Conservation (phyloP, 2,329 filamentous ascomycete genomes). For the Pseudomassariella vexata region DNA sequence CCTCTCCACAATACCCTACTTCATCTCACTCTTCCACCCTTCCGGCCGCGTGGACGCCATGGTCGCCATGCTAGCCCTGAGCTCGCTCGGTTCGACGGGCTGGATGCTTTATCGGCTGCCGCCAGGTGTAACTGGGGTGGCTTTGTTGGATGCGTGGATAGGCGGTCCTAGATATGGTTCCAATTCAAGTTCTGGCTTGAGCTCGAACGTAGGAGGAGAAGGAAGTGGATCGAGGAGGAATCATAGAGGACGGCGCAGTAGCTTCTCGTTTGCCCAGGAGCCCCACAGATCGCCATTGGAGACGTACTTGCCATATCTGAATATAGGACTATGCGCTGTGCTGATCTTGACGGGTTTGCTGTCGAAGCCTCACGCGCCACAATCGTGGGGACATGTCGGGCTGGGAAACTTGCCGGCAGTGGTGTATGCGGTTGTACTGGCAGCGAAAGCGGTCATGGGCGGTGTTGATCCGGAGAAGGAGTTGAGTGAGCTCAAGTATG, state of each 20-base stretch:
- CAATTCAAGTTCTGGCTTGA: no score
- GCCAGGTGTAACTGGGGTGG: conserved; percentile 48
- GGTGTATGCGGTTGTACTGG: conserved; percentile 55
- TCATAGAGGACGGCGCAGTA: conserved; percentile 2
- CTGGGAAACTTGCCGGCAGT: conserved; percentile 48
- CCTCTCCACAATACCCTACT: conserved; percentile 49
- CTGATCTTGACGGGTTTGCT: conserved; percentile 40
- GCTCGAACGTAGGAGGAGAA: background rate
- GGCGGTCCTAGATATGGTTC: conserved; percentile 18
- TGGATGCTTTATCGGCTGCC: conserved; percentile 55
- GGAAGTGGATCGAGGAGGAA: background rate
- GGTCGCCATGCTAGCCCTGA: conserved; percentile 51
- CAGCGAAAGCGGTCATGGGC: conserved; percentile 60
- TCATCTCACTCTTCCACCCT: conserved; percentile 37
- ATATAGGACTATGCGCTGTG: conserved; percentile 49
- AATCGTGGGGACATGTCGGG: conserved; percentile 28
- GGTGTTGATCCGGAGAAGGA: conserved; percentile 64
- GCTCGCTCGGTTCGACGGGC: conserved; percentile 56
- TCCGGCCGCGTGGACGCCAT: conserved; percentile 25
- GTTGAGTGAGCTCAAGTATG: conserved; percentile 56
- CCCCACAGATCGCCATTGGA: conserved; percentile 54
- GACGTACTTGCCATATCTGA: conserved; percentile 54
- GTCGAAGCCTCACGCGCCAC: conserved; percentile 16
- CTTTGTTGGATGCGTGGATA: conserved; percentile 39
- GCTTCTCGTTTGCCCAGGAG: conserved; percentile 6